Conservation (phyloP, 495 filamentous ascomycete genomes). For the Daldinia loculata region DNA sequence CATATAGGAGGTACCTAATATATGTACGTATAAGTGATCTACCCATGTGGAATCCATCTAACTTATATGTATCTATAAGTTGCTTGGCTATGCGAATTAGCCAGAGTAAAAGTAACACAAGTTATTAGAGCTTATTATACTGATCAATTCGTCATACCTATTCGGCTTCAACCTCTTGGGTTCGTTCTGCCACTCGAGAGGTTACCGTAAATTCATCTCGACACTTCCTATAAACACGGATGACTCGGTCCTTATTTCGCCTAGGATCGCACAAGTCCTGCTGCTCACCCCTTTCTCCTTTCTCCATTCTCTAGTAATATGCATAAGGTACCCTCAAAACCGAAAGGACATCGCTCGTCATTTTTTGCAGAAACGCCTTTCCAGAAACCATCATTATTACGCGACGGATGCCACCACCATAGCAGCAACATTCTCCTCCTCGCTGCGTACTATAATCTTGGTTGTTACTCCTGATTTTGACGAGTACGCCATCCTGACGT, state of each 20-base stretch:
- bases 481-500: constrained; percentile 92
- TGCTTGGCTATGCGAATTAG: not conserved
- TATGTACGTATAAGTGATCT: constrained; percentile 5
- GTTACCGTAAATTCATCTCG: constrained; percentile 6
- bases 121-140: constrained; percentile 10
- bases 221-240: constrained; percentile 25
- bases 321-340: constrained; percentile 39
- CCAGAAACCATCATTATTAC: constrained; percentile 58
- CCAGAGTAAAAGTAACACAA: not conserved
- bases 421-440: constrained; percentile 90
- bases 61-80: not conserved
- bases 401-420: constrained; percentile 85
- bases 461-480: constrained; percentile 91
- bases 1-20: not conserved
- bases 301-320: constrained; percentile 34
- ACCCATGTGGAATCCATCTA: not conserved
- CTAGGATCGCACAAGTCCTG: not conserved
- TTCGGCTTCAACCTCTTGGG: constrained; percentile 3
- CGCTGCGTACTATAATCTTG: constrained; percentile 88
- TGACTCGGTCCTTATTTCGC: not conserved
- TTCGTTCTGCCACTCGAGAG: constrained; percentile 8
- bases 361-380: constrained; percentile 47
- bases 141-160: constrained; percentile 27
- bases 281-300: constrained; percentile 20
- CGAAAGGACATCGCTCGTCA: constrained; percentile 45